phyloP scores from a whole-genome alignment of 495 filamentous ascomycete genomes.

The Niebla homalea region DNA sequence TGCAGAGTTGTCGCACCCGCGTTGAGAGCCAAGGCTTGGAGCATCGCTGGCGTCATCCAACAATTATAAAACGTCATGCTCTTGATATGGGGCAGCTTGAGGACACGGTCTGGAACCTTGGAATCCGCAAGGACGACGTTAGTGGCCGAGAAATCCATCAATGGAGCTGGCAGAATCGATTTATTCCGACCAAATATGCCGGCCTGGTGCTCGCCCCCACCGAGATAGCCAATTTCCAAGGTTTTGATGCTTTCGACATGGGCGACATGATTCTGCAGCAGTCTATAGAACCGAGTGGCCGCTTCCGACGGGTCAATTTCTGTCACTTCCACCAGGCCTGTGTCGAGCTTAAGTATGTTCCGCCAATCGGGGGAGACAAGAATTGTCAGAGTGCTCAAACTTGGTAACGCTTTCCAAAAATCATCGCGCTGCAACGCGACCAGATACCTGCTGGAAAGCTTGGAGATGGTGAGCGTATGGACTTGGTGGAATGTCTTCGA shows the following conservation, averaged over 20 bases:
- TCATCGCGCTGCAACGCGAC: slow-evolving; percentile 28
- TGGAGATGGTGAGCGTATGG: slow-evolving; percentile 35
- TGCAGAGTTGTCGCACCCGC: slow-evolving; percentile 17
- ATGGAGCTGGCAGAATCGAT: slow-evolving; percentile 38
- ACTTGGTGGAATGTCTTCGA: slow-evolving; percentile 27
- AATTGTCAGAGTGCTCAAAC: slow-evolving; percentile 30
- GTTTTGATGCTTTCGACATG: slow-evolving; percentile 27
- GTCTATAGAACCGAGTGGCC: slow-evolving; percentile 25
- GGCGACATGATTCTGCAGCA: slow-evolving; percentile 31
- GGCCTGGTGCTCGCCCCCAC: slow-evolving; percentile 42
- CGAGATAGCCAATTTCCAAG: slow-evolving; percentile 41
- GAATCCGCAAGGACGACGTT: slow-evolving; percentile 12
- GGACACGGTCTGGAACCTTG: slow-evolving; percentile 22
- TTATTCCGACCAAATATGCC: slow-evolving; percentile 38
- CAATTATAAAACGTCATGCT: slow-evolving; percentile 45
- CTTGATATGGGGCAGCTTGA: slow-evolving; percentile 32
- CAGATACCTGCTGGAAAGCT: slow-evolving; percentile 36
- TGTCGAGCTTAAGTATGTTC: slow-evolving; percentile 25
- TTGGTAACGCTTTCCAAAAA: slow-evolving; percentile 38
- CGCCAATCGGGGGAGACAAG: slow-evolving; percentile 43
- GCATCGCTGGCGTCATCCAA: slow-evolving; percentile 31
- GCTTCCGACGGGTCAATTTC: slow-evolving; percentile 31
- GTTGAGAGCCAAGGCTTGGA: slow-evolving; percentile 19
- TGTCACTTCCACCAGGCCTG: slow-evolving; percentile 24
- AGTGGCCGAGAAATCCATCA: slow-evolving; percentile 1